Conservation (phyloP, 2,329 filamentous ascomycete genomes). For the Tolypocladium endophyticum region DNA sequence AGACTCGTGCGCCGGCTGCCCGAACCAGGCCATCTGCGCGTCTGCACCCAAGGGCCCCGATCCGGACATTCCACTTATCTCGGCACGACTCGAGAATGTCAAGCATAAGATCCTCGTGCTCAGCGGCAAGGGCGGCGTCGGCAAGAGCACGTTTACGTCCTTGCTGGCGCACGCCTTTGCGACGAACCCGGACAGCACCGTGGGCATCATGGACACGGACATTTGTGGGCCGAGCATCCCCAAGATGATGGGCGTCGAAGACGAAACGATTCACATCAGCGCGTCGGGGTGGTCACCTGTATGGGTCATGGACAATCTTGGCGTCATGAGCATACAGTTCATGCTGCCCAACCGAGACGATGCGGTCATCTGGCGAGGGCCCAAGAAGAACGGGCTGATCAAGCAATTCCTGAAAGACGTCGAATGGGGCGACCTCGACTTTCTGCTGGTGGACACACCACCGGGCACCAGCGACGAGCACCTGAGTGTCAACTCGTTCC, state of each 20-base stretch:
- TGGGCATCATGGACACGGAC: conserved; percentile 97
- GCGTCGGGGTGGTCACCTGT: conserved; percentile 87
- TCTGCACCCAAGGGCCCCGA: conserved; percentile 91
- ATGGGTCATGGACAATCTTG: conserved; percentile 88
- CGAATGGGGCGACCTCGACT: conserved; percentile 93
- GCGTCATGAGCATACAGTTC: conserved; percentile 96
- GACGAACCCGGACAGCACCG: conserved; percentile 62
- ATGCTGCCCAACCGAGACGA: conserved; percentile 92
- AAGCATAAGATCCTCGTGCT: conserved; percentile 89
- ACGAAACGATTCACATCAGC: conserved; percentile 86
- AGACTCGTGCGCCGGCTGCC: conserved; percentile 88
- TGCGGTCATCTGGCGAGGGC: conserved; percentile 92
- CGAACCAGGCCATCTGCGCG: conserved; percentile 92
- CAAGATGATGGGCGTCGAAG: conserved; percentile 97
- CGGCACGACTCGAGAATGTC: conserved; percentile 68
- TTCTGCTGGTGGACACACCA: conserved; percentile 86
- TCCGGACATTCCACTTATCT: conserved; percentile 83
- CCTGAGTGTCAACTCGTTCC: conserved; percentile 80
- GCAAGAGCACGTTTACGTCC: conserved; percentile 88
- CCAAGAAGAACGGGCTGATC: conserved; percentile 97
- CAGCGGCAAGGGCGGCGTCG: conserved; percentile 91
- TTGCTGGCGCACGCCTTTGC: conserved; percentile 86
- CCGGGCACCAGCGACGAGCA: conserved; percentile 95
- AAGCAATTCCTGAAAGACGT: conserved; percentile 98
- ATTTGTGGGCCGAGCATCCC: conserved; percentile 94